Percentiles rank a stretch among this genome's conserved stretches.
These are phyloP conservation scores for Vickermania ingenoplastis DNA, from an alignment of 208 protist genomes.

Conservation along the genomic window DNA sequence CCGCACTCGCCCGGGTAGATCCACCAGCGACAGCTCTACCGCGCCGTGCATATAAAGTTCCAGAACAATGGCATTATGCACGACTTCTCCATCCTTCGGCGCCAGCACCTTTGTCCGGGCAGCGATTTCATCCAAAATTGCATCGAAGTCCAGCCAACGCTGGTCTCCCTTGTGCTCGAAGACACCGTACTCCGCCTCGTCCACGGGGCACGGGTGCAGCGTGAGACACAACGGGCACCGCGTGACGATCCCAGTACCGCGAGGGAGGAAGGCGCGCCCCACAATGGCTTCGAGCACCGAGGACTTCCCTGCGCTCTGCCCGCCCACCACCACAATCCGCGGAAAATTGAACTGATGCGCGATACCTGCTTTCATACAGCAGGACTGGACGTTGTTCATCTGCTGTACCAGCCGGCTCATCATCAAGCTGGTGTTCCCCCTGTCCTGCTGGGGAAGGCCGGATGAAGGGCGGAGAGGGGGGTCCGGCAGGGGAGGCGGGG, in stretches of 20 bases:
- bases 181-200: conserved; percentile 40
- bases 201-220: not conserved
- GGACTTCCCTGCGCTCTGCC: conserved; percentile 71
- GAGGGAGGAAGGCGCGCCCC: conserved; percentile 92
- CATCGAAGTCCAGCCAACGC: conserved; percentile 1
- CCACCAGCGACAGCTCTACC: conserved; percentile 5
- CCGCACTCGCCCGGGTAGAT: conserved; percentile 8
- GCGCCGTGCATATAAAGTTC: conserved; percentile 1
- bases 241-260: conserved; percentile 93
- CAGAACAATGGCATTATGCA: conserved; percentile 4
- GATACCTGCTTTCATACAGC: not conserved
- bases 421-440: not conserved
- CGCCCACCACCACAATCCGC: conserved; percentile 91
- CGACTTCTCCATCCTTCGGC: not conserved
- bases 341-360: conserved; percentile 31
- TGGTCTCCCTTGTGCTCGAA: conserved; percentile 38
- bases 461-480: too few species aligned
- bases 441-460: too few species aligned
- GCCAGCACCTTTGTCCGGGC: conserved; percentile 1
- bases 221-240: conserved; percentile 82
- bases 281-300: conserved; percentile 95
- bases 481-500: too few species aligned
- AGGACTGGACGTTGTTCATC: not conserved
- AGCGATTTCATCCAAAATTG: conserved; percentile 3
- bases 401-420: not conserved